A percentile compares a stretch with the other conserved stretches of the same genome.
phyloP scores from a whole-genome alignment of 106 monocot species.

The Cymbidium sinense region DNA sequence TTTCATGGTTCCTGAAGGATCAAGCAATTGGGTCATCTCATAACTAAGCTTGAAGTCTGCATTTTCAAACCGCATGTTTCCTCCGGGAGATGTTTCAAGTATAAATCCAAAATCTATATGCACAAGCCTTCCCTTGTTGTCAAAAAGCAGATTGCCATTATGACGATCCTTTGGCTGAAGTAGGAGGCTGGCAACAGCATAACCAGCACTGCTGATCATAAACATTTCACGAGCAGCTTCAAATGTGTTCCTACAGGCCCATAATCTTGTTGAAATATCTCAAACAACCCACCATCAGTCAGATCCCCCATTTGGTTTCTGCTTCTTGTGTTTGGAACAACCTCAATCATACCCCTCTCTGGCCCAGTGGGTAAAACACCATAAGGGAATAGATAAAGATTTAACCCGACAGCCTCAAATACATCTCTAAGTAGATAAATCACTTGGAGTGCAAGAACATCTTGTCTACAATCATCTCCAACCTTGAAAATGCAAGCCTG shows the following conservation, averaged over 20 bases:
- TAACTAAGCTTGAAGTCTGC: slow-evolving; percentile 98
- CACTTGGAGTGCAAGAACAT: slow-evolving; percentile 98
- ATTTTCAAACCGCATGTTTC: slow-evolving; percentile 96
- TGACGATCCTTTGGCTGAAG: slow-evolving; percentile 99
- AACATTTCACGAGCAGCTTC: slow-evolving; percentile 97
- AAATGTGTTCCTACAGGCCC: slow-evolving; percentile 93
- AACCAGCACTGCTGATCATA: slow-evolving; percentile 95
- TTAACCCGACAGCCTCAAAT: slow-evolving; percentile 85
- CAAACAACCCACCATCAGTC: slow-evolving; percentile 92
- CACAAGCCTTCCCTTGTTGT: slow-evolving; percentile 84
- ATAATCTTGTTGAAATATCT: slow-evolving; percentile 99
- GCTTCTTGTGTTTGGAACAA: slow-evolving; percentile 92
- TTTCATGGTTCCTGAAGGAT: slow-evolving; percentile 97
- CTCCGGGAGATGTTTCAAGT: slow-evolving; percentile 94
- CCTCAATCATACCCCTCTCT: slow-evolving; percentile 96
- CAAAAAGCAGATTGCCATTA: slow-evolving; percentile 97
- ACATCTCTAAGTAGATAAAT: slow-evolving; percentile 84
- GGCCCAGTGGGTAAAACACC: slow-evolving; percentile 93
- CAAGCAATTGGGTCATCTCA: slow-evolving; percentile 98
- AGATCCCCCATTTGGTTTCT: slow-evolving; percentile 99
- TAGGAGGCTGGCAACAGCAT: slow-evolving; percentile 95
- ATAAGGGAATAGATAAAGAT: slow-evolving; percentile 97
- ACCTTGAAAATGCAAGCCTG: slow-evolving; percentile 99
- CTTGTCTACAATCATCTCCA: slow-evolving; percentile 99
- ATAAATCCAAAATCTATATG: slow-evolving; percentile 99